Evolutionary conservation across 2,329 filamentous ascomycete species (phyloP).

Genomic region (Thelonectria rubi): DNA sequence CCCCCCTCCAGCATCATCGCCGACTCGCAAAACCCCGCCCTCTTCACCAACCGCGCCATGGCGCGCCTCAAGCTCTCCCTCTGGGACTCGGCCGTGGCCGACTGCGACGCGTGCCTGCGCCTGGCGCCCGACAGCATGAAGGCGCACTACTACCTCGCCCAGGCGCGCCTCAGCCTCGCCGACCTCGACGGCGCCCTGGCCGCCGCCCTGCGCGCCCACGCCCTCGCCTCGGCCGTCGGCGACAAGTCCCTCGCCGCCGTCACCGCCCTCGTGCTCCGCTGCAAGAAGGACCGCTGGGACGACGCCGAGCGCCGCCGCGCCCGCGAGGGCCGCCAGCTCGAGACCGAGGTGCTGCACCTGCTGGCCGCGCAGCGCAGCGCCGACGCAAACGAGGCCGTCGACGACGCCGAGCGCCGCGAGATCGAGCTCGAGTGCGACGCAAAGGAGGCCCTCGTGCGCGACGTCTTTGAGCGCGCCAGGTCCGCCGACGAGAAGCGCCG

Average conservation of each 20-base stretch:
- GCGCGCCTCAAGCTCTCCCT: conserved; percentile 77
- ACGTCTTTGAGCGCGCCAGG: conserved; percentile 63
- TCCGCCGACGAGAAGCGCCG: conserved; percentile 55
- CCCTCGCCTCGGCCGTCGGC: conserved; percentile 68
- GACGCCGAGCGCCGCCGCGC: conserved; percentile 70
- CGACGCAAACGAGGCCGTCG: conserved; percentile 51
- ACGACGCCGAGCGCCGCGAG: conserved; percentile 59
- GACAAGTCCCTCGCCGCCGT: conserved; percentile 76
- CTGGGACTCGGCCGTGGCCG: conserved; percentile 79
- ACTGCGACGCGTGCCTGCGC: conserved; percentile 79
- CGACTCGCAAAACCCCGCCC: conserved; percentile 77
- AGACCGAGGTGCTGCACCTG: conserved; percentile 65
- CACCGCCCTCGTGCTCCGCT: conserved; percentile 76
- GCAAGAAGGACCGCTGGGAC: conserved; percentile 90
- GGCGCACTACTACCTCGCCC: conserved; percentile 82
- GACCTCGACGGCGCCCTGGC: conserved; percentile 75
- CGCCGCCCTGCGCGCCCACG: conserved; percentile 77
- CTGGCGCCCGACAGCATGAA: conserved; percentile 76
- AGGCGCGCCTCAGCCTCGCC: conserved; percentile 78
- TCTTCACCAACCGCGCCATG: conserved; percentile 92
- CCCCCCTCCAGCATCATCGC: conserved; percentile 70
- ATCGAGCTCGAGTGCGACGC: conserved; percentile 57
- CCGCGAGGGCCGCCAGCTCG: conserved; percentile 65
- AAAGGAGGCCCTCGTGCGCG: conserved; percentile 56
- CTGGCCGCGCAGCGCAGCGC: conserved; percentile 59